Conservation (phyloP, 768 basidiomycete genomes). For the Amanita jacksonii region DNA sequence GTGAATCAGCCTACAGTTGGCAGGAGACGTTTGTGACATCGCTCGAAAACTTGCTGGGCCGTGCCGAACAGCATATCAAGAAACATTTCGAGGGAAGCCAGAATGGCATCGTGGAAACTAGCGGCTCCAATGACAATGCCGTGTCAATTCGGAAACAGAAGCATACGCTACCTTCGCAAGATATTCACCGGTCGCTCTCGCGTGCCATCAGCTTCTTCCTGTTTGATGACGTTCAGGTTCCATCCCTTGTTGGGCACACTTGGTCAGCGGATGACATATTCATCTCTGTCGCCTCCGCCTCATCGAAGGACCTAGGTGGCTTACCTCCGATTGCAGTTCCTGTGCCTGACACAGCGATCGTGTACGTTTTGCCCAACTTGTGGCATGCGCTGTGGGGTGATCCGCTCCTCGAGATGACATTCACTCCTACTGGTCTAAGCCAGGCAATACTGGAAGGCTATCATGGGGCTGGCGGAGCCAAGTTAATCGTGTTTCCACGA, state of each 20-base stretch:
- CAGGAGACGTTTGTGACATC: conserved; percentile 55
- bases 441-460: conserved; percentile 55
- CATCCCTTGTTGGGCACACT: conserved; percentile 57
- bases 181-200: conserved; percentile 42
- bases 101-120: not conserved
- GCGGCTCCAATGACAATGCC: not conserved
- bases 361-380: conserved; percentile 39
- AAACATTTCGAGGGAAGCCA: not conserved
- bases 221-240: conserved; percentile 70
- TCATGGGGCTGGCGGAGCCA: conserved; percentile 34
- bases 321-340: not conserved
- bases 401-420: conserved; percentile 60
- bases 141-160: not conserved
- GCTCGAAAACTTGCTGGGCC: conserved; percentile 46
- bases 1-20: conserved; percentile 51
- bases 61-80: conserved; percentile 21
- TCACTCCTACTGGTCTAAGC: conserved; percentile 39
- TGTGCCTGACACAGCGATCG: conserved; percentile 21
- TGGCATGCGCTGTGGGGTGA: conserved; percentile 66
- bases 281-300: conserved; percentile 26
- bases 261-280: conserved; percentile 50
- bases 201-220: conserved; percentile 69
- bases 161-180: conserved; percentile 25
- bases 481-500: conserved; percentile 45
- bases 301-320: not conserved